Evolutionary conservation across 805 yeast genomes (phyloP), one percentile per base, ranked within the genome.

Genomic region (Isabelozyma rhagii): DNA sequence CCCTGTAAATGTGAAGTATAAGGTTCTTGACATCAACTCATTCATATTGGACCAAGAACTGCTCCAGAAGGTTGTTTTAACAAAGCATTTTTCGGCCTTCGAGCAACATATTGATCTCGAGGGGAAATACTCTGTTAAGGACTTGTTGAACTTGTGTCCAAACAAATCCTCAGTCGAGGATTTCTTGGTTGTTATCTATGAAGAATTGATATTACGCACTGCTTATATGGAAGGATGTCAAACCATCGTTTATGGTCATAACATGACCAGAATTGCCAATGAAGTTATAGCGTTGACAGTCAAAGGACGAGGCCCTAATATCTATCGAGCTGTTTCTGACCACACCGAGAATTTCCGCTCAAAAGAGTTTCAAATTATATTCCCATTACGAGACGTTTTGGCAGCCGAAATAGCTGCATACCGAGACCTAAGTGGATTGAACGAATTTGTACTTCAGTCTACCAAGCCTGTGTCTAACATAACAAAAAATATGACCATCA

Each of bases 201-300:
- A 74, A 6, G 79, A 79, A 40, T 55, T 85, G 4, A 66, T 85
- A 1, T 56, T 74, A 31, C 62, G 70, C 28, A 63, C 77, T 10
- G 89, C 91, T 0, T 55, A 57, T 5, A 64, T 68, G 10, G 66
- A 71, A 13, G 59, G 65, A 0, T 79, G 83, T 56, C 71, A 77
- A n/a, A 76, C 87, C n/a, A 69, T 89, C 3, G 45, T 90, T 8
- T 81, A 82, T 71, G 89, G 93, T 1, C 88, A 85, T 60, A 83
- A 87, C 27, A 88, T 89, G 96, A 87, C 96, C 0, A 77, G 84
- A 41, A 63, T 92, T 21, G 96, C 97, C 1, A 89, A 86, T 58
- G 83, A 84, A 52, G 82, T 88, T n/a, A 72, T 93, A 34, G 77
- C 96, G 0, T 67, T 88, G 48, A 85, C 96, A 0, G 91, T 90